A percentile compares a stretch with the other conserved stretches of the same genome.
Evolutionary conservation across 345 rosid species (phyloP).

Genomic region (Ceriops zippeliana): DNA sequence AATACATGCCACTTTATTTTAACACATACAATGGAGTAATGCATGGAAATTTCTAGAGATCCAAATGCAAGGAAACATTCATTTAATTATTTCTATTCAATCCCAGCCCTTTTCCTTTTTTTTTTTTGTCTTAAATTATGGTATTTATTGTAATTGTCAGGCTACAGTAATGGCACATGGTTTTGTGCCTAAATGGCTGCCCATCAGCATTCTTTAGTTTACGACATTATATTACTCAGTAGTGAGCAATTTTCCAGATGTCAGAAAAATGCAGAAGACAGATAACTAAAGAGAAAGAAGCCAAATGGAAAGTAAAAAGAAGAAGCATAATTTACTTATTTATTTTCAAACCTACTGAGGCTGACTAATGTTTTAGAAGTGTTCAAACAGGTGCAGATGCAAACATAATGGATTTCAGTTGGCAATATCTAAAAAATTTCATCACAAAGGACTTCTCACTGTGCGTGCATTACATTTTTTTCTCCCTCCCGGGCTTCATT

Average conservation of each 20-base stretch:
- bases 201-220: too few species aligned
- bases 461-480: slow-evolving; percentile 53
- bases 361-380: neutral
- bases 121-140: neutral
- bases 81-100: too few species aligned
- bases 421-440: neutral
- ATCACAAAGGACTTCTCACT: neutral
- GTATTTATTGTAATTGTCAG: neutral
- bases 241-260: too few species aligned
- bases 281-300: too few species aligned
- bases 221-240: too few species aligned
- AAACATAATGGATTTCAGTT: neutral
- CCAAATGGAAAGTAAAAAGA: too few species aligned
- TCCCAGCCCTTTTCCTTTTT: too few species aligned
- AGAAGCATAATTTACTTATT: too few species aligned
- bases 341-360: too few species aligned
- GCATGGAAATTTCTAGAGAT: neutral
- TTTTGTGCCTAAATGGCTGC: too few species aligned
- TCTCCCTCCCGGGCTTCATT: slow-evolving; percentile 51
- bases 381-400: slow-evolving; percentile 6
- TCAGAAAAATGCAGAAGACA: too few species aligned
- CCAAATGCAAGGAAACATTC: neutral
- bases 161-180: neutral
- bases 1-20: neutral
- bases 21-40: neutral